Conservation (phyloP, 1,284 basidiomycete genomes). For the Boletellus deceptivus region DNA sequence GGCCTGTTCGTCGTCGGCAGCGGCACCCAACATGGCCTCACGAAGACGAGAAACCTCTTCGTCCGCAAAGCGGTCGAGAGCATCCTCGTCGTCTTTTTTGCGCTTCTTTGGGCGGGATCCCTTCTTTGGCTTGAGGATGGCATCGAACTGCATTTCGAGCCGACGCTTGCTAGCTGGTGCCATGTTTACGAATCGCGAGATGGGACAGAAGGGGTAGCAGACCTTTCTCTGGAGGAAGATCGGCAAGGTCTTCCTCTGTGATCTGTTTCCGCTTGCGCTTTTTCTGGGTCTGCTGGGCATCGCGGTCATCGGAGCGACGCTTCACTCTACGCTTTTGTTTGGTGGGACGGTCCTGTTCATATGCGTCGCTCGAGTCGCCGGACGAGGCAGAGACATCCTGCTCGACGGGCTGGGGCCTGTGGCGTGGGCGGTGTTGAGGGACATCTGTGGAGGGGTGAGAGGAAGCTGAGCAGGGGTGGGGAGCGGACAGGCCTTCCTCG, state of each 20-base stretch:
- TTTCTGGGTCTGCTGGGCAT: slow-evolving; percentile 43
- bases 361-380: slow-evolving; percentile 66
- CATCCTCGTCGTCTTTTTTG: slow-evolving; percentile 76
- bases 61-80: slow-evolving; percentile 86
- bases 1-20: slow-evolving; percentile 80
- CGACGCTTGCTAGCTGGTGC: slow-evolving; percentile 56
- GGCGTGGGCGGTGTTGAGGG: slow-evolving; percentile 36
- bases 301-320: slow-evolving; percentile 21
- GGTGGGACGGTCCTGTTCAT: slow-evolving; percentile 50
- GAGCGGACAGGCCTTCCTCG: slow-evolving; percentile 51
- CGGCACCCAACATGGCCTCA: slow-evolving; percentile 85
- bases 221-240: slow-evolving; percentile 74
- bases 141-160: slow-evolving; percentile 75
- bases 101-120: slow-evolving; percentile 60
- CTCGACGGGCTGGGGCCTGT: slow-evolving; percentile 32
- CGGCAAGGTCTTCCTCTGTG: slow-evolving; percentile 58
- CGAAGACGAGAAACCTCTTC: slow-evolving; percentile 86
- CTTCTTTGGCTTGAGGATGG: slow-evolving; percentile 81
- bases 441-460: slow-evolving; percentile 20
- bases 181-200: background rate
- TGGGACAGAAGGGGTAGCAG: slow-evolving; percentile 26
- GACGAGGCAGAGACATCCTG: slow-evolving; percentile 51
- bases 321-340: slow-evolving; percentile 28
- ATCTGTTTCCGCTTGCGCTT: slow-evolving; percentile 48
- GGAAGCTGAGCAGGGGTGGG: background rate